Evolutionary conservation across 2,329 filamentous ascomycete species (phyloP).

Genomic region (Claviceps africana): DNA sequence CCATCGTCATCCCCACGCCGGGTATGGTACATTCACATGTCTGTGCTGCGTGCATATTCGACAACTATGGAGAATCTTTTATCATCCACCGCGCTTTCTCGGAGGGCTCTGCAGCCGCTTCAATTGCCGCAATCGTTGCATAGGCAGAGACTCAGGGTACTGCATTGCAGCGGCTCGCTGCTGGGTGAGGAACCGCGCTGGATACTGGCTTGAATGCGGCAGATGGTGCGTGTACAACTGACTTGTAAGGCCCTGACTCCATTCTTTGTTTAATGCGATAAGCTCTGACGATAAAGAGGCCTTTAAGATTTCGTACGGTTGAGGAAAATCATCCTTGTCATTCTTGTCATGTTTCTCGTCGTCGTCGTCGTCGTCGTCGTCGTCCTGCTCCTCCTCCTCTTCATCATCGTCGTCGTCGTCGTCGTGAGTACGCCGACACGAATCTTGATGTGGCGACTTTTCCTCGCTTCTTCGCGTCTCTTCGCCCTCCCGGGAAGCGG

Average conservation of each 20-base stretch:
- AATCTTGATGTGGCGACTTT: not conserved
- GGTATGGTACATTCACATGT: not conserved
- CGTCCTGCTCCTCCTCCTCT: not conserved
- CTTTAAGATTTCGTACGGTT: not conserved
- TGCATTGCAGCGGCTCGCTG: not conserved
- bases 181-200: not conserved
- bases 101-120: not conserved
- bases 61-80: not conserved
- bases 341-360: not conserved
- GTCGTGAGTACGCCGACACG: not conserved
- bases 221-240: not conserved
- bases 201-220: not conserved
- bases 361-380: not conserved
- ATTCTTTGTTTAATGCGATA: not conserved
- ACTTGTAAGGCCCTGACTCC: not conserved
- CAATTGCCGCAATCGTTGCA: not conserved
- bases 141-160: not conserved
- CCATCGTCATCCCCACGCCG: not conserved
- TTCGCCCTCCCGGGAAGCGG: not conserved
- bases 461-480: not conserved
- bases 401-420: not conserved
- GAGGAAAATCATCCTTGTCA: not conserved
- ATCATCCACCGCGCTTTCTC: not conserved
- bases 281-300: not conserved
- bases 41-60: not conserved